A percentile compares a stretch with the other conserved stretches of the same genome.
Conservation (phyloP, 164 flowering plant genomes). For the Stephania yunnanensis region DNA sequence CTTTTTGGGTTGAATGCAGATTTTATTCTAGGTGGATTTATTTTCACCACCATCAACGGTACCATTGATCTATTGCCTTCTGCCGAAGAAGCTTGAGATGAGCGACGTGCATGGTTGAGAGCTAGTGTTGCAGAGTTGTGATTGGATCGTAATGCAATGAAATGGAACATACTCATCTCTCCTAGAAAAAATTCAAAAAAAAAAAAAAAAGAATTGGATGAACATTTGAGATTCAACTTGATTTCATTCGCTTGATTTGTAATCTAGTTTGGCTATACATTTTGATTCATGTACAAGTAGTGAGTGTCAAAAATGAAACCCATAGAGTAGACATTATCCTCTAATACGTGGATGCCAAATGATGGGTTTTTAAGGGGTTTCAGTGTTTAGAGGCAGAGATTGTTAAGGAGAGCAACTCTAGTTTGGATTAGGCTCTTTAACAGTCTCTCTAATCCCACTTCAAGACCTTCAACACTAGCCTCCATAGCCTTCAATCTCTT, state of each 20-base stretch:
- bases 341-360: not conserved
- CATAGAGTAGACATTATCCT: not conserved
- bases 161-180: too few species aligned
- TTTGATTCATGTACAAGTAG: not conserved
- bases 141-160: too few species aligned
- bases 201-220: not conserved
- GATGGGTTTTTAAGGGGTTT: not conserved
- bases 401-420: slow-evolving; percentile 29
- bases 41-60: not conserved
- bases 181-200: not conserved
- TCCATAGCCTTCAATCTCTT: slow-evolving; percentile 45
- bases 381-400: not conserved
- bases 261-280: not conserved
- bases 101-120: slow-evolving; percentile 1
- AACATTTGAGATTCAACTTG: too few species aligned
- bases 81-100: slow-evolving; percentile 14
- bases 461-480: slow-evolving; percentile 33
- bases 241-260: too few species aligned
- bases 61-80: slow-evolving; percentile 19
- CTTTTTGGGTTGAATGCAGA: too few species aligned
- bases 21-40: too few species aligned
- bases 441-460: slow-evolving; percentile 32
- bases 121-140: too few species aligned
- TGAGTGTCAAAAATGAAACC: not conserved
- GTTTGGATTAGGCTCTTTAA: slow-evolving; percentile 43